Evolutionary conservation across 208 protist genomes (phyloP), one percentile per base, ranked within the genome.

Genomic region (Acanthamoeba sp.): DNA sequence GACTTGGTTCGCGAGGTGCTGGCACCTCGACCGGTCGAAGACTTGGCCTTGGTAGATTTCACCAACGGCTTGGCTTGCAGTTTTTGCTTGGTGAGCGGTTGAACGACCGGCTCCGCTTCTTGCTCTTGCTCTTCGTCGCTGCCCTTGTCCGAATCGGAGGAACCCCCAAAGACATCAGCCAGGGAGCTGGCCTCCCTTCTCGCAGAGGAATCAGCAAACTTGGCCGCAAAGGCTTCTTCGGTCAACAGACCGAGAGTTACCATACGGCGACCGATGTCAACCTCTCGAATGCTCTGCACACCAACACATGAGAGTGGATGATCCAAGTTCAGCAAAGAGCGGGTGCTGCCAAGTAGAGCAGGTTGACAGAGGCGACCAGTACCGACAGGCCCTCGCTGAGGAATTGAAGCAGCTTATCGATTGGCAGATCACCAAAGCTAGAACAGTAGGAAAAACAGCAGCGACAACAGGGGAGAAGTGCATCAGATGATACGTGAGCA

Each of bases 331-430:
- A 57, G 52, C 9, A 7, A 40, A n/a, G 7, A 24, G 69, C 2
- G 27, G 69, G 36, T n/a, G 69, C 7, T 73, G 24, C 7, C n/a
- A n/a, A n/a, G n/a, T n/a, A n/a, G n/a, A n/a, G n/a, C n/a, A n/a
- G n/a, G n/a, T n/a, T n/a, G n/a, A n/a, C n/a, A n/a, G n/a, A n/a
- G n/a, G n/a, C n/a, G n/a, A n/a, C n/a, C n/a, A n/a, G n/a, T 73
- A 80, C 69, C 36, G 27, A 34, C 29, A 80, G 27, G 3, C 38
- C 69, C 3, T 80, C 16, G 38, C 27, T 40, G 32, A 80, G 32
- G 69, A 42, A 80, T n/a, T 80, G 69, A 34, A 80, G 27, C 36
- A 80, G 69, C 32, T 80, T 45, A 34, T 80, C 69, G 24, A 40
- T 45, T 14, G 69, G 69, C 14, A 80, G 27, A 24, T 80, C 69